Base-by-base conservation (phyloP, 2,329 filamentous ascomycete species). In the Hyphodiscus sp. region DNA sequence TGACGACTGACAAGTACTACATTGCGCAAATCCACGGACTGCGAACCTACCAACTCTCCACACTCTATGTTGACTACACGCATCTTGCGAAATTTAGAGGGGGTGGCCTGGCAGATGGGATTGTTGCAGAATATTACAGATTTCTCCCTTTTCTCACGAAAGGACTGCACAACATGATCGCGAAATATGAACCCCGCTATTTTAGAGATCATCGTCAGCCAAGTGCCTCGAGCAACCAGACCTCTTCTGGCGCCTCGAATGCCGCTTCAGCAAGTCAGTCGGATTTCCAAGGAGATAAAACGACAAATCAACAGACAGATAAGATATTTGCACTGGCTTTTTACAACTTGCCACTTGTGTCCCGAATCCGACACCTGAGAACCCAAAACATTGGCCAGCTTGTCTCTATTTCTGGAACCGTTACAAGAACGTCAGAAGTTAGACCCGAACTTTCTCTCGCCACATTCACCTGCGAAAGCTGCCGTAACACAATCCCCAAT, bases 371-470 rank as follows among this genome's bases (percentile, higher is more conserved):
- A 52, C 65, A 68, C 56, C 50, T 99, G 58, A 86, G 94, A 30
- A 95, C 94, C 23, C 80, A 83, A 58, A 91, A 96, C 63, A 95
- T 99, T 63, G 94, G 94, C 51, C 89, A 92, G 67, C 80, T 99
- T 44, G 82, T 96, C 6, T 96, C 94, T 11, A 95, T 99, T 62
- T 99, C 94, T 8, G 94, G 94, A 47, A 99, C 94, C 0, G 92
- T 96, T 26, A 99, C 94, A 1, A 82, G 94, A 69, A 99, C 94
- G 6, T 99, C 94, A 10, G 94, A 99, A 76, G 94, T 99, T 20
- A 83, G 94, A 33, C 94, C 94, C 0, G 94, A 99, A 71, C 74
- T 99, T 56, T 95, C 91, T 2, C 77, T 95, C 20, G 94, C 89
- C 6, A 96, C 94, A 0, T 99, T 99, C 65, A 83, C 86, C 52